phyloP scores from a whole-genome alignment of 306 rosid species.

The Vigna unguiculata region DNA sequence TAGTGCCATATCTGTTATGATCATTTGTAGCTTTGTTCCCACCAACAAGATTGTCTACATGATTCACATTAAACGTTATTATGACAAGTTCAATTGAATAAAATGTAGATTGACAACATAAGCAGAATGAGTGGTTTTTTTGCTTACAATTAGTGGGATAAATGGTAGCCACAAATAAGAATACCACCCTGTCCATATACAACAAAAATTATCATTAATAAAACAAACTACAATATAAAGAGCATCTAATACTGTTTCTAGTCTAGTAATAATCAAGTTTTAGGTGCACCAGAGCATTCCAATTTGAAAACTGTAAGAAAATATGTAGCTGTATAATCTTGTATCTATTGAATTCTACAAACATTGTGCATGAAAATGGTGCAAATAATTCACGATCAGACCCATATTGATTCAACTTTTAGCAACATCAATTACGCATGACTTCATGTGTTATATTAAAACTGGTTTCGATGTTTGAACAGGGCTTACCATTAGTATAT shows the following conservation, averaged over 20 bases:
- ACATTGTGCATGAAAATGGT: neutral
- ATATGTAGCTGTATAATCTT: neutral
- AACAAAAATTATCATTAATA: constrained; percentile 8
- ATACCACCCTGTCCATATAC: constrained; percentile 63
- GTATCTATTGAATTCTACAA: constrained; percentile 1
- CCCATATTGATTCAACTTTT: neutral
- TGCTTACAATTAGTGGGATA: constrained; percentile 71
- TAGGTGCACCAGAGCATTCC: neutral
- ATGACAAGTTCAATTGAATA: neutral
- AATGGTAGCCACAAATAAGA: constrained; percentile 76
- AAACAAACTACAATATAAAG: constrained; percentile 6
- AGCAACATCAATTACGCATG: neutral
- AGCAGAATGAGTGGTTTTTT: constrained; percentile 19
- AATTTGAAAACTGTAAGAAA: neutral
- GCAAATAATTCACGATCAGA: neutral
- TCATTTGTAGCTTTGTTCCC: constrained; percentile 75
- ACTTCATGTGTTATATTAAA: neutral
- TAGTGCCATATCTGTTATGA: constrained; percentile 69
- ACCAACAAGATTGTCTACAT: constrained; percentile 68
- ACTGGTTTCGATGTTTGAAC: neutral
- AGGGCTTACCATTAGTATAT: constrained; percentile 58
- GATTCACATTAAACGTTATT: constrained; percentile 27
- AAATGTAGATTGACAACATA: constrained; percentile 2
- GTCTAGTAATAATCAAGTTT: neutral
- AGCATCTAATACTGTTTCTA: neutral